Conservation (phyloP, 495 filamentous ascomycete genomes). For the Penicillium ochrochloron region DNA sequence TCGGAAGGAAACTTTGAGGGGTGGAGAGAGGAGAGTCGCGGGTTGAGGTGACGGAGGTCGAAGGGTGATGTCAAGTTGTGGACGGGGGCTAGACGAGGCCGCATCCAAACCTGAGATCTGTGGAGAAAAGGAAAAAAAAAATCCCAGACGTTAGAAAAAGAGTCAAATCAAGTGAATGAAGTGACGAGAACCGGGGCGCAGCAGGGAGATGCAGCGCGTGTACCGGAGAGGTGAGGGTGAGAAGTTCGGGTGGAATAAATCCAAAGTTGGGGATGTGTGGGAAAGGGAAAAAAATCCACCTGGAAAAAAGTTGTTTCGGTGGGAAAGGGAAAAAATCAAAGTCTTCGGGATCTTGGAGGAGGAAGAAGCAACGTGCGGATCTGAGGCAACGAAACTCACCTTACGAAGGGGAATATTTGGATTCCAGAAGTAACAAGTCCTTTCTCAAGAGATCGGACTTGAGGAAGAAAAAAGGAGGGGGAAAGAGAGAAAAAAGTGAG, state of each 20-base stretch:
- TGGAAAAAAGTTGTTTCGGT: conserved; percentile 36
- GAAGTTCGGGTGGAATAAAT: conserved; percentile 12
- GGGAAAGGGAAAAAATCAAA: background rate
- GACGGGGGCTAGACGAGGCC: conserved; percentile 36
- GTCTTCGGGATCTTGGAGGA: background rate
- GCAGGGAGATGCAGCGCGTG: conserved; percentile 33
- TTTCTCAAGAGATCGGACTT: background rate
- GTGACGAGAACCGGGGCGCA: conserved; percentile 33
- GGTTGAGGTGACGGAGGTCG: conserved; percentile 5
- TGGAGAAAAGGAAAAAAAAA: conserved; percentile 26
- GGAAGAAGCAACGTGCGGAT: conserved; percentile 2
- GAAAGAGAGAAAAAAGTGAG: background rate
- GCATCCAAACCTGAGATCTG: conserved; percentile 41
- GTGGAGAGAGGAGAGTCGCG: conserved; percentile 17
- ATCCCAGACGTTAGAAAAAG: conserved; percentile 25
- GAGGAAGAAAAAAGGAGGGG: background rate
- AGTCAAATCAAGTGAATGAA: conserved; percentile 27
- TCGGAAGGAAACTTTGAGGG: background rate
- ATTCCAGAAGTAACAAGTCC: background rate
- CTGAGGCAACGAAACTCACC: conserved; percentile 6
- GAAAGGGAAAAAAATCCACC: conserved; percentile 28
- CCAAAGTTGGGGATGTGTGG: conserved; percentile 4
- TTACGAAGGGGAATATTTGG: background rate
- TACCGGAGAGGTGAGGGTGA: conserved; percentile 20
- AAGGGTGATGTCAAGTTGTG: conserved; percentile 38